A percentile compares a stretch with the other conserved stretches of the same genome.
Conservation (phyloP, 2,329 filamentous ascomycete genomes). For the Alternaria triticina region DNA sequence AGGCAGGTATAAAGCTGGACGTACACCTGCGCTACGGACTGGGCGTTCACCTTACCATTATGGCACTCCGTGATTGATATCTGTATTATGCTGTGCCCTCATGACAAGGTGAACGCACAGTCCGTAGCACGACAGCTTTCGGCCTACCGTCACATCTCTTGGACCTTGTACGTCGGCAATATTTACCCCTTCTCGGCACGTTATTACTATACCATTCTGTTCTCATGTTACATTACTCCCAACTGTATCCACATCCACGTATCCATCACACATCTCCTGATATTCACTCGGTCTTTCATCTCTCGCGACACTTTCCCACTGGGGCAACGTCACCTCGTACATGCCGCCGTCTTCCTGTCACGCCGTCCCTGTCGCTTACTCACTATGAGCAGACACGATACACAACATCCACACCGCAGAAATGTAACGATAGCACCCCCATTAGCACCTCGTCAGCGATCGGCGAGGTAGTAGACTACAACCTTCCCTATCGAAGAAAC, state of each 20-base stretch:
- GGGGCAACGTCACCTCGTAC: background rate
- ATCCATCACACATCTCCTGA: background rate
- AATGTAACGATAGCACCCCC: background rate
- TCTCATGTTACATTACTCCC: background rate
- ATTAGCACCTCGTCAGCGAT: background rate
- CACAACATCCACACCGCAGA: background rate
- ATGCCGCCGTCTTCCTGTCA: background rate
- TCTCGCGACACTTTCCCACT: background rate
- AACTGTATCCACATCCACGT: background rate
- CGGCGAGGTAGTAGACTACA: background rate
- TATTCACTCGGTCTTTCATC: background rate
- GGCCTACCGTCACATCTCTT: background rate
- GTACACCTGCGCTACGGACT: background rate
- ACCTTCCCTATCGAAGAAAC: background rate
- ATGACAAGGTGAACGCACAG: background rate
- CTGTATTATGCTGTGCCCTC: background rate
- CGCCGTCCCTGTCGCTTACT: background rate
- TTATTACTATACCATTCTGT: background rate
- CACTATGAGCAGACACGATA: background rate
- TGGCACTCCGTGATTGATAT: background rate
- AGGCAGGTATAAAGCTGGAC: background rate
- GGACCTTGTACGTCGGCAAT: conserved; percentile 1
- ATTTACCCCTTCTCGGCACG: background rate
- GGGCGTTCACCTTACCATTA: conserved; percentile 17
- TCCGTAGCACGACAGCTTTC: conserved; percentile 13